Evolutionary conservation across 169 alveolate species (phyloP).

Genomic region (Perkinsus chesapeaki): DNA sequence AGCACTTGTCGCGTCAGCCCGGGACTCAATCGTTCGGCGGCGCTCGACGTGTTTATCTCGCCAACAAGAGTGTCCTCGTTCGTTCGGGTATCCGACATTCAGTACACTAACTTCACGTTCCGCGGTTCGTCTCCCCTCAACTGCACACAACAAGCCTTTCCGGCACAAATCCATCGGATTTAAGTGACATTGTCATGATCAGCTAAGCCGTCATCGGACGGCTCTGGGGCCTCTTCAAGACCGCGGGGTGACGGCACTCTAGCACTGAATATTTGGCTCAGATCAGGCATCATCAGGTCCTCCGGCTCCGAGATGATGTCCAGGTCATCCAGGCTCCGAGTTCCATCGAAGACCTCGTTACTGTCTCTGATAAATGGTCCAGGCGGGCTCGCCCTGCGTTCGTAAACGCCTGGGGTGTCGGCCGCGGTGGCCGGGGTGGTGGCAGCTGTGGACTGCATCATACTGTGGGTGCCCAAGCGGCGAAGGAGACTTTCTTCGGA

Average conservation of each 20-base stretch:
- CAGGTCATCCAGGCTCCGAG: background rate
- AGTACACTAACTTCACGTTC: too few relatives aligned
- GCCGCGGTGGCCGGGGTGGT: background rate
- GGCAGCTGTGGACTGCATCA: background rate
- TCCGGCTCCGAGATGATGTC: background rate
- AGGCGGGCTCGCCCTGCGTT: background rate
- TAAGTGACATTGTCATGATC: background rate
- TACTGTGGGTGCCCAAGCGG: background rate
- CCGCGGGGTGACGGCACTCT: background rate
- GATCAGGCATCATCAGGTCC: background rate
- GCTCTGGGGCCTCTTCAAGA: background rate
- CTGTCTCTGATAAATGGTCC: background rate
- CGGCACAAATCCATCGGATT: background rate
- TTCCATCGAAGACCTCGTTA: background rate
- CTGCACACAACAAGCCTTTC: background rate
- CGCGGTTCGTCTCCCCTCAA: too few relatives aligned
- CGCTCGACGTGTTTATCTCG: too few relatives aligned
- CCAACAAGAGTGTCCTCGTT: too few relatives aligned
- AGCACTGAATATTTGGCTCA: background rate
- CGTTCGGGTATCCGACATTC: too few relatives aligned
- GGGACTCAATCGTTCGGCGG: background rate
- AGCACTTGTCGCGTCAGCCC: background rate
- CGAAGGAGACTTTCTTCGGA: background rate
- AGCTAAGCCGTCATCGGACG: background rate
- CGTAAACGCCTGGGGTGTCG: background rate